These are phyloP conservation scores for Exidia glandulosa DNA, from an alignment of 768 basidiomycete genomes.

Conservation along the genomic window DNA sequence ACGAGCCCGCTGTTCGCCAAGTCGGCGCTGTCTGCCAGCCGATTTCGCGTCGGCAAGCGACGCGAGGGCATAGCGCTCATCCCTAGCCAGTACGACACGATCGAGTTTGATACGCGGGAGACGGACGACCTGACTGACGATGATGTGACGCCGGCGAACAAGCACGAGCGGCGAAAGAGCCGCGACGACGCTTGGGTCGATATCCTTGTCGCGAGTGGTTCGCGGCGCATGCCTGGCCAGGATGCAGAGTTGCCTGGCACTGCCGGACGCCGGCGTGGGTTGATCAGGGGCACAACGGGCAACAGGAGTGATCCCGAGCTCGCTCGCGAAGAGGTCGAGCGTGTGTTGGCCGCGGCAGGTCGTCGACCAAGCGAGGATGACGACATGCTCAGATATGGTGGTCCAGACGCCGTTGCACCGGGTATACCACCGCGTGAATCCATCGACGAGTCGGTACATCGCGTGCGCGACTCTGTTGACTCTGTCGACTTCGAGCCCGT, in stretches of 20 bases:
- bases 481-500: constrained; percentile 7
- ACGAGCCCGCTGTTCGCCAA: constrained; percentile 2
- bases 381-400: constrained; percentile 14
- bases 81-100: constrained; percentile 68
- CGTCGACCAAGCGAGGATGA: constrained; percentile 14
- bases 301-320: constrained; percentile 52
- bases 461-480: constrained; percentile 4
- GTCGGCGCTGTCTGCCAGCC: constrained; percentile 17
- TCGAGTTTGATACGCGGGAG: constrained; percentile 70
- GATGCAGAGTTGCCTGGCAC: constrained; percentile 29
- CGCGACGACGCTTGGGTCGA: constrained; percentile 81
- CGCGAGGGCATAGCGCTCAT: constrained; percentile 26
- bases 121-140: constrained; percentile 19
- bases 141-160: constrained; percentile 31
- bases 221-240: constrained; percentile 42
- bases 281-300: background rate
- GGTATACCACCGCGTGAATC: constrained; percentile 5
- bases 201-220: constrained; percentile 57
- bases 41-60: constrained; percentile 45
- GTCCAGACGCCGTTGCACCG: constrained; percentile 14
- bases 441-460: constrained; percentile 22
- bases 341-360: constrained; percentile 5
- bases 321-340: constrained; percentile 35
- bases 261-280: constrained; percentile 4
- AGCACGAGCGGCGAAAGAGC: constrained; percentile 28